Conservation (phyloP, 345 rosid species). For the Eutrema yunnanense region DNA sequence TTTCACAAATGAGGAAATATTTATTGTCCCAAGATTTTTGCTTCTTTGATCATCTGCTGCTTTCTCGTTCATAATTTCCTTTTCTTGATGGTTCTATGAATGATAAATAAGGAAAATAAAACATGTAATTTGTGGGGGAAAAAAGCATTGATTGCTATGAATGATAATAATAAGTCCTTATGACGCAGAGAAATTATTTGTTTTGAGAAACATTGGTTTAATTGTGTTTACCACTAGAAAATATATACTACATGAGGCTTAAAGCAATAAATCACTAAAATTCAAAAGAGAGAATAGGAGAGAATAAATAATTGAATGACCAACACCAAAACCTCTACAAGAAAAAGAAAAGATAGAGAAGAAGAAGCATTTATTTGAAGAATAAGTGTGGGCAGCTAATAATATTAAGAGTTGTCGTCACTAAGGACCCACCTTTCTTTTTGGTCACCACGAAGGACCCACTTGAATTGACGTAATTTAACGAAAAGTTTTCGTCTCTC, state of each 20-base stretch:
- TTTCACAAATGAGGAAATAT: background rate
- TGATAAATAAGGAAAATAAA: no score
- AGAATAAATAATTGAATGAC: background rate
- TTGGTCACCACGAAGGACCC: background rate
- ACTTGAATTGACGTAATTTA: background rate
- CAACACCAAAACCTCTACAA: background rate
- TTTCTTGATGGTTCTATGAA: background rate
- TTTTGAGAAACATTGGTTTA: background rate
- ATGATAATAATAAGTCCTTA: background rate
- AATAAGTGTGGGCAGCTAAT: background rate
- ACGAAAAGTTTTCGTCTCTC: background rate
- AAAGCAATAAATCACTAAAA: background rate
- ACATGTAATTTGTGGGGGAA: background rate
- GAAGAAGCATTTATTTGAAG: background rate
- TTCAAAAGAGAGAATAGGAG: background rate
- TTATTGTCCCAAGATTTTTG: no score
- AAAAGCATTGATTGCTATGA: background rate
- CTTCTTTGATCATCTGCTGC: background rate
- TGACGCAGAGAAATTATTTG: background rate
- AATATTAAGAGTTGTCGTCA: constrained; percentile 3
- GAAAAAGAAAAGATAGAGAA: background rate
- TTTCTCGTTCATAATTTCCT: background rate
- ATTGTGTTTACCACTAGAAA: background rate
- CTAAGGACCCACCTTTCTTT: background rate
- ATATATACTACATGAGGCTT: background rate